Evolutionary conservation across 768 basidiomycete genomes (phyloP).

Genomic region (Lentinus tigrinus): DNA sequence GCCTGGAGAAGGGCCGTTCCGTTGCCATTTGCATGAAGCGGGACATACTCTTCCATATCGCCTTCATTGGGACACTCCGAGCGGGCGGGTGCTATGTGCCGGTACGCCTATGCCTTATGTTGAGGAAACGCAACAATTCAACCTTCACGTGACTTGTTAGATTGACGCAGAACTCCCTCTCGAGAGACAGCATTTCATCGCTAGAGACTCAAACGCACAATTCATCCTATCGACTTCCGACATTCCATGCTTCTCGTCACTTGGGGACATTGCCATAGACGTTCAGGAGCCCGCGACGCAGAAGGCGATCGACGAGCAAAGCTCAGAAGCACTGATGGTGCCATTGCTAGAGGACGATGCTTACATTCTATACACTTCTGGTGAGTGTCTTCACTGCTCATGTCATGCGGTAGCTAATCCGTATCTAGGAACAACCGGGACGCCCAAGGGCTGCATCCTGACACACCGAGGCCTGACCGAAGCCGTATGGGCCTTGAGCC

Average conservation of each 20-base stretch:
- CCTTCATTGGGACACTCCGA: slow-evolving; percentile 43
- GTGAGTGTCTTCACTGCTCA: slow-evolving; percentile 22
- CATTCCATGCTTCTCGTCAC: slow-evolving; percentile 26
- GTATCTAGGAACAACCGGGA: slow-evolving; percentile 48
- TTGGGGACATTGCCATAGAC: slow-evolving; percentile 23
- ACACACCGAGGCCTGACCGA: slow-evolving; percentile 34
- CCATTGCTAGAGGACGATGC: slow-evolving; percentile 36
- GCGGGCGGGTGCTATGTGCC: slow-evolving; percentile 55
- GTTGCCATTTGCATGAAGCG: slow-evolving; percentile 48
- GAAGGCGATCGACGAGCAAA: slow-evolving; percentile 29
- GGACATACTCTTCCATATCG: slow-evolving; percentile 40
- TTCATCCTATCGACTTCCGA: slow-evolving; percentile 36
- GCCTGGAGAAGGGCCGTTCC: slow-evolving; percentile 38
- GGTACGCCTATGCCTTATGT: slow-evolving; percentile 28
- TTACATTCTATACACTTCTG: slow-evolving; percentile 52
- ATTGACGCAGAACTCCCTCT: slow-evolving; percentile 50
- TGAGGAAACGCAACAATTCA: too few relatives aligned
- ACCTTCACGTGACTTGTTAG: slow-evolving; percentile 27
- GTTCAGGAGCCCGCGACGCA: slow-evolving; percentile 24
- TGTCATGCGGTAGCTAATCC: neutral
- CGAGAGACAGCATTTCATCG: slow-evolving; percentile 47
- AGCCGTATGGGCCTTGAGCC: slow-evolving; percentile 31
- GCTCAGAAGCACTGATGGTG: slow-evolving; percentile 26
- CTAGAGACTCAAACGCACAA: slow-evolving; percentile 39
- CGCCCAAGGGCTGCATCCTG: slow-evolving; percentile 50